phyloP scores from a whole-genome alignment of 2,329 filamentous ascomycete species.

The Rugonectria rugulosa region DNA sequence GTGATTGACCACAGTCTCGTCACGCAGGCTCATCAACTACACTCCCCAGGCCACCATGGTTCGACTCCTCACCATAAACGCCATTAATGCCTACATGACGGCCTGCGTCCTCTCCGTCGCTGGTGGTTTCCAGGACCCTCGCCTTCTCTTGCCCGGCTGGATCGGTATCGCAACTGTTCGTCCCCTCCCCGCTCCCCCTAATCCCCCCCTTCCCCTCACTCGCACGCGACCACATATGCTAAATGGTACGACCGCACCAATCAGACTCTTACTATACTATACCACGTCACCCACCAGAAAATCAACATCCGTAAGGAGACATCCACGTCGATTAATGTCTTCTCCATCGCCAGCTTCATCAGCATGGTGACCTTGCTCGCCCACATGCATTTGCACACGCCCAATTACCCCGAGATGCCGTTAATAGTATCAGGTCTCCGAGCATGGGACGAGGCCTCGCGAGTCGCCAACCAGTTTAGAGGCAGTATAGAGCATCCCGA shows the following conservation, averaged over 20 bases:
- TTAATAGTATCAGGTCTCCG: constrained; percentile 53
- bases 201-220: background rate
- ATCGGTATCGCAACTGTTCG: constrained; percentile 77
- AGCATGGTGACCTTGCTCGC: constrained; percentile 75
- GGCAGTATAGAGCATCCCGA: constrained; percentile 40
- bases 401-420: constrained; percentile 68
- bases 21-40: constrained; percentile 78
- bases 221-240: constrained; percentile 9
- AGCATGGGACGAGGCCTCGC: constrained; percentile 46
- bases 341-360: constrained; percentile 78
- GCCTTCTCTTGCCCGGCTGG: constrained; percentile 78
- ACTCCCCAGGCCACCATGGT: constrained; percentile 82
- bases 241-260: background rate
- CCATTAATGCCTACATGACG: constrained; percentile 77
- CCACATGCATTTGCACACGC: constrained; percentile 69
- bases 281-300: constrained; percentile 79
- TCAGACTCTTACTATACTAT: constrained; percentile 75
- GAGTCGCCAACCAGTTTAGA: constrained; percentile 39
- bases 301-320: constrained; percentile 84
- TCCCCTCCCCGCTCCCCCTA: constrained; percentile 7
- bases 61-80: constrained; percentile 77
- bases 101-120: constrained; percentile 75
- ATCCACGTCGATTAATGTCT: constrained; percentile 77
- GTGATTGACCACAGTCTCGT: background rate
- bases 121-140: constrained; percentile 73